Evolutionary conservation across 306 rosid genomes (phyloP), one percentile per base, ranked within the genome.

Genomic region (Vachellia pachyceras): DNA sequence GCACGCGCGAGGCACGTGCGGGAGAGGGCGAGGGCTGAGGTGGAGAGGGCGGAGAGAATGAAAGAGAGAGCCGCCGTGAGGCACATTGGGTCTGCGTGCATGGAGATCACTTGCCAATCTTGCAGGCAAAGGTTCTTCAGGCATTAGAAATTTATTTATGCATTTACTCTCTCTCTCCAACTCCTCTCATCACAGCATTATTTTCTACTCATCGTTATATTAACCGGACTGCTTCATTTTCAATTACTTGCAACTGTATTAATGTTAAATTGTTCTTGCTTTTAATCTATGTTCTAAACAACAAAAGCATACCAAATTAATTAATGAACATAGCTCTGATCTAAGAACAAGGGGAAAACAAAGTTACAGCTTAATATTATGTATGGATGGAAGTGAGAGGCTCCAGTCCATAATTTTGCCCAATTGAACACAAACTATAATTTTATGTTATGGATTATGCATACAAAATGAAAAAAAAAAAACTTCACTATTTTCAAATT

Each of bases 91-190:
- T 81, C 96, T 33, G 80, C 96, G 78, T 91, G 97, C 94, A 89
- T 95, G 96, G 99, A 95, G 90, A 93, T 95, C 85, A 95, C 98
- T 44, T 95, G 99, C 89, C 98, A 93, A 10, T 91, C 96, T 47
- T 95, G 99, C 87, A 83, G 96, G 77, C 97, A 90, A 78, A 93
- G 96, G 87, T 95, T 95, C 86, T 95, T 95, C 86, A 91, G 87
- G 83, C 90, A 93, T 39, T 67, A 23, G 33, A 29, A 29, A 29
- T 29, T 29, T 29, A 49, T 49, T 49, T 3, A 1, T 3, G 18
- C 9, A 5, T 67, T 66, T 40, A 39, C 14, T 15, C 18, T 49
- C 18, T 47, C 17, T 49, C 3, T 18, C 25, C 36, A 7, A 22
- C 45, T 37, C 23, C 13, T 2, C 37, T 66, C 40, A 5, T 10